phyloP scores from a whole-genome alignment of 2,329 filamentous ascomycete species.

The Clathrospora elynae region DNA sequence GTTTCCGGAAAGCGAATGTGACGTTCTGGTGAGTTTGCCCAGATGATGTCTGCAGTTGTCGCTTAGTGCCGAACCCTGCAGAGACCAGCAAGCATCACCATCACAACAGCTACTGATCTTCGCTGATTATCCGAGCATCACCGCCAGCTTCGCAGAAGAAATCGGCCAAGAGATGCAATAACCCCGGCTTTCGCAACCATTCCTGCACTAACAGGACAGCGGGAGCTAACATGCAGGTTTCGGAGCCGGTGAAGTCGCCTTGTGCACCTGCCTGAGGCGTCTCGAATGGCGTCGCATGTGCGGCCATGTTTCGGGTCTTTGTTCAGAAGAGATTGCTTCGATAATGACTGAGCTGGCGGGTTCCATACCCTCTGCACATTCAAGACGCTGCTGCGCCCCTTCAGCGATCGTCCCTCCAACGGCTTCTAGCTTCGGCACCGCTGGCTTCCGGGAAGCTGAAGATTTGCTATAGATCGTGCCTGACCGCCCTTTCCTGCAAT shows the following conservation, averaged over 20 bases:
- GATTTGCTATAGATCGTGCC: neutral
- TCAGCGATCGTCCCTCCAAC: constrained; percentile 19
- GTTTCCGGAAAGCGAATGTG: neutral
- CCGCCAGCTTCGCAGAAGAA: no score
- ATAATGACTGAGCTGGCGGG: neutral
- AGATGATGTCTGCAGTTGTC: neutral
- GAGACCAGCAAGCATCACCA: constrained; percentile 29
- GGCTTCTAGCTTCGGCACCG: constrained; percentile 27
- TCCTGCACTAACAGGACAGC: constrained; percentile 10
- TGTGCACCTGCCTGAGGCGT: constrained; percentile 24
- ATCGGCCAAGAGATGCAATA: neutral
- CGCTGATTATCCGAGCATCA: constrained; percentile 6
- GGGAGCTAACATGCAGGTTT: constrained; percentile 19
- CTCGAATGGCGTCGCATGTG: constrained; percentile 16
- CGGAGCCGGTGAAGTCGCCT: constrained; percentile 36
- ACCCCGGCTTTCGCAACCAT: no score
- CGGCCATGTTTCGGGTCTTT: constrained; percentile 18
- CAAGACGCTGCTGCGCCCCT: constrained; percentile 15
- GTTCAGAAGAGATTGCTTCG: constrained; percentile 5
- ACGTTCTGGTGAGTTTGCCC: neutral
- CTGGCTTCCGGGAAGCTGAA: constrained; percentile 25
- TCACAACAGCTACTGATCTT: constrained; percentile 3
- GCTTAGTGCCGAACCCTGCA: constrained; percentile 17
- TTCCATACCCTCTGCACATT: constrained; percentile 9
- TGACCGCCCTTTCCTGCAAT: no score